A percentile compares a stretch with the other conserved stretches of the same genome.
Conservation (phyloP, 805 yeast genomes). For the Candida nitratophila region DNA sequence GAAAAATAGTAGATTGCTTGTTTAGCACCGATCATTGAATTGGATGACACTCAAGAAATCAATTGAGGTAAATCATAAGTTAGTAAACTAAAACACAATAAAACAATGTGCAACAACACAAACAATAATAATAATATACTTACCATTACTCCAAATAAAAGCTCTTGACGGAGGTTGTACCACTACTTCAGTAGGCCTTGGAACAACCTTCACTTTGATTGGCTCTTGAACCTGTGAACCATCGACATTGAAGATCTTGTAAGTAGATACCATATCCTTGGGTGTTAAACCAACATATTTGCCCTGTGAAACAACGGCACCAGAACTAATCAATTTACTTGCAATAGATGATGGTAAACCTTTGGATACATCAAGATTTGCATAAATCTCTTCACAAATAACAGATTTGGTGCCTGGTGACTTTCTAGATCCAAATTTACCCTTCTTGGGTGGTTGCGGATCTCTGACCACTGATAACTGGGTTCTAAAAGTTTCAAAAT, state of each 20-base stretch:
- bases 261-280: conserved; percentile 35
- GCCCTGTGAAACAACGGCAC: conserved; percentile 44
- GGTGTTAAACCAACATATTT: conserved; percentile 37
- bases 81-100: no score
- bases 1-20: background rate
- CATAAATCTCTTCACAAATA: conserved; percentile 25
- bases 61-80: background rate
- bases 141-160: conserved; percentile 16
- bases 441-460: conserved; percentile 17
- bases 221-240: conserved; percentile 27
- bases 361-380: conserved; percentile 33
- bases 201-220: conserved; percentile 18
- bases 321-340: conserved; percentile 36
- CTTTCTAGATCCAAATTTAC: background rate
- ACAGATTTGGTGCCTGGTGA: conserved; percentile 6
- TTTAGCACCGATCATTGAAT: background rate
- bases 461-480: conserved; percentile 33
- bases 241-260: conserved; percentile 34
- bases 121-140: no score
- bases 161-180: background rate
- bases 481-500: conserved; percentile 31
- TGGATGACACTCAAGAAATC: background rate
- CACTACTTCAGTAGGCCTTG: conserved; percentile 12
- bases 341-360: conserved; percentile 41
- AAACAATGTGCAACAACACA: no score